These are phyloP conservation scores for Astrothelium subdiscretum DNA, from an alignment of 495 filamentous ascomycete species.

Conservation along the genomic window DNA sequence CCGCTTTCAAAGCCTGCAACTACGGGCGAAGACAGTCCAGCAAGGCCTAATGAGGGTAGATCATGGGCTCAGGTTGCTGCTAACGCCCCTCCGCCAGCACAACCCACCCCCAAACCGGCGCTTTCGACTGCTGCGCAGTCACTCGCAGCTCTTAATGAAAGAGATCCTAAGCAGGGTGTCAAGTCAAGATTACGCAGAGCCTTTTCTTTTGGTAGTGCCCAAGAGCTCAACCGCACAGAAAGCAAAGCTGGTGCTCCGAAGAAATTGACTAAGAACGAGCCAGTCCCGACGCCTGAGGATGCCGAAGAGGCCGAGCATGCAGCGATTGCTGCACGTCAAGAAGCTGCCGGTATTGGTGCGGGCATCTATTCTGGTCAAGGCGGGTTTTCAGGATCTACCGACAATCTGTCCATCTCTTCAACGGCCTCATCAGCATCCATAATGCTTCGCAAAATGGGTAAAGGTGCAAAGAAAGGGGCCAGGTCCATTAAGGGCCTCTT, in stretches of 20 bases:
- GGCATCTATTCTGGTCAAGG: slow-evolving; percentile 88
- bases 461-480: slow-evolving; percentile 86
- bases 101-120: slow-evolving; percentile 12
- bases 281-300: slow-evolving; percentile 33
- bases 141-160: slow-evolving; percentile 68
- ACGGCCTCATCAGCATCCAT: slow-evolving; percentile 96
- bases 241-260: slow-evolving; percentile 59
- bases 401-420: slow-evolving; percentile 93
- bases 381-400: slow-evolving; percentile 81
- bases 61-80: slow-evolving; percentile 9
- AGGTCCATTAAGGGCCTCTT: slow-evolving; percentile 90
- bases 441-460: slow-evolving; percentile 99
- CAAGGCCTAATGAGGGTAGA: slow-evolving; percentile 14
- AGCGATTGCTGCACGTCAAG: slow-evolving; percentile 83
- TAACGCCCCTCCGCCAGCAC: slow-evolving; percentile 11
- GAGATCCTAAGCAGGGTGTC: slow-evolving; percentile 61
- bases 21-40: slow-evolving; percentile 17
- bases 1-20: slow-evolving; percentile 74
- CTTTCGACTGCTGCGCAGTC: slow-evolving; percentile 67
- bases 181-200: slow-evolving; percentile 84
- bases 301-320: slow-evolving; percentile 75
- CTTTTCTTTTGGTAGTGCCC: slow-evolving; percentile 94
- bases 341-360: slow-evolving; percentile 79
- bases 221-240: slow-evolving; percentile 64
- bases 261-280: slow-evolving; percentile 32